Percentiles rank a stretch among this genome's conserved stretches.
phyloP scores from a whole-genome alignment of 2,329 filamentous ascomycete genomes.

The Ophiostoma novo-ulmi region DNA sequence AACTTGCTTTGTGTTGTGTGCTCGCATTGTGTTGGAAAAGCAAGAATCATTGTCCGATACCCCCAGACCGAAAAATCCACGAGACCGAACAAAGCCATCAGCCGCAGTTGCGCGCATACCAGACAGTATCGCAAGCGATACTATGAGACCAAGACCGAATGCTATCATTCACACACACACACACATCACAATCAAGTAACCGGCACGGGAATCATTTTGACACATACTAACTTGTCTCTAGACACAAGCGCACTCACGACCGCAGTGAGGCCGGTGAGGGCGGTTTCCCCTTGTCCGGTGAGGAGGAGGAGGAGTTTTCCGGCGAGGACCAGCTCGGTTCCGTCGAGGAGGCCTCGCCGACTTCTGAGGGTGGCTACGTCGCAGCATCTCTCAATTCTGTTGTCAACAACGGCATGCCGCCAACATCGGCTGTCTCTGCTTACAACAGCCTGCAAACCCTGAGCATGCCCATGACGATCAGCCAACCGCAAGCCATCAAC shows the following conservation, averaged over 20 bases:
- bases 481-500: conserved; percentile 43
- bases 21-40: conserved; percentile 34
- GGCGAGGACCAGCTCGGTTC: conserved; percentile 81
- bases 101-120: conserved; percentile 2
- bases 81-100: conserved; percentile 19
- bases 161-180: not conserved
- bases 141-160: not conserved
- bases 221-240: conserved; percentile 36
- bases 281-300: conserved; percentile 63
- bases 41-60: conserved; percentile 20
- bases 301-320: conserved; percentile 76
- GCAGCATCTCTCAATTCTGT: conserved; percentile 47
- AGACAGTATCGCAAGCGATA: not conserved
- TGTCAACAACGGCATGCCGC: conserved; percentile 33
- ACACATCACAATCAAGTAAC: conserved; percentile 8
- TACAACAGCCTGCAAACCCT: conserved; percentile 58
- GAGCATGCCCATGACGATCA: conserved; percentile 61
- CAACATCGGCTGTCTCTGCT: conserved; percentile 34
- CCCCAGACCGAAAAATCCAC: conserved; percentile 4
- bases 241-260: conserved; percentile 75
- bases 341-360: conserved; percentile 72
- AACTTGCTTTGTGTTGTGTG: conserved; percentile 33
- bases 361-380: conserved; percentile 61
- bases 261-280: conserved; percentile 58
- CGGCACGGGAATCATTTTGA: not conserved